Conservation (phyloP, 2,329 filamentous ascomycete genomes). For the Thielaviopsis musarum region DNA sequence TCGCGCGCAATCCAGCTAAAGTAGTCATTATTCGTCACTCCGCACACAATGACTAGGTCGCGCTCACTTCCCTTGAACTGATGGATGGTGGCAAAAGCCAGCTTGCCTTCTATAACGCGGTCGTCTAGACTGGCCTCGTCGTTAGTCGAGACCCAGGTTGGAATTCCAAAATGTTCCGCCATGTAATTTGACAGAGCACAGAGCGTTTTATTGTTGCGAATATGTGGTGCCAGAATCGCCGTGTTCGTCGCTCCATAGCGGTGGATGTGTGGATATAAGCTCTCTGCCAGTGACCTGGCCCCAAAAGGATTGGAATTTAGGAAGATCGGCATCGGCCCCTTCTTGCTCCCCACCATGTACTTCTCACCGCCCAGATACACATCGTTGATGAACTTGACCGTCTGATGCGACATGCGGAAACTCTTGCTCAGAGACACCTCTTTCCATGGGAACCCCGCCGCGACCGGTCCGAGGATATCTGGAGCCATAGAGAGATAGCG, state of each 20-base stretch:
- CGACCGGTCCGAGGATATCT: constrained; percentile 13
- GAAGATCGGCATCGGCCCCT: constrained; percentile 17
- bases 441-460: background rate
- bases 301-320: constrained; percentile 13
- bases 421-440: constrained; percentile 15
- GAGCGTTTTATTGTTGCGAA: background rate
- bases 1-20: constrained; percentile 16
- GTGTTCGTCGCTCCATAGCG: constrained; percentile 13
- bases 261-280: constrained; percentile 14
- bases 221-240: constrained; percentile 4
- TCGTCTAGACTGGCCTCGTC: constrained; percentile 17
- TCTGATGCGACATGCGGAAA: constrained; percentile 17
- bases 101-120: constrained; percentile 16
- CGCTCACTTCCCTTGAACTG: constrained; percentile 21
- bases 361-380: constrained; percentile 16
- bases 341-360: constrained; percentile 18
- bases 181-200: background rate
- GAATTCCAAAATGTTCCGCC: constrained; percentile 11
- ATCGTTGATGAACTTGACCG: constrained; percentile 17
- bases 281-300: constrained; percentile 9
- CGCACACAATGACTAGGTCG: constrained; percentile 17
- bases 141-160: constrained; percentile 14
- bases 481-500: constrained; percentile 17
- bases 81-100: constrained; percentile 19
- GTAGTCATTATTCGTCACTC: constrained; percentile 15